phyloP scores from a whole-genome alignment of 139 green algal species.

The Chlamydomonas eustigma region DNA sequence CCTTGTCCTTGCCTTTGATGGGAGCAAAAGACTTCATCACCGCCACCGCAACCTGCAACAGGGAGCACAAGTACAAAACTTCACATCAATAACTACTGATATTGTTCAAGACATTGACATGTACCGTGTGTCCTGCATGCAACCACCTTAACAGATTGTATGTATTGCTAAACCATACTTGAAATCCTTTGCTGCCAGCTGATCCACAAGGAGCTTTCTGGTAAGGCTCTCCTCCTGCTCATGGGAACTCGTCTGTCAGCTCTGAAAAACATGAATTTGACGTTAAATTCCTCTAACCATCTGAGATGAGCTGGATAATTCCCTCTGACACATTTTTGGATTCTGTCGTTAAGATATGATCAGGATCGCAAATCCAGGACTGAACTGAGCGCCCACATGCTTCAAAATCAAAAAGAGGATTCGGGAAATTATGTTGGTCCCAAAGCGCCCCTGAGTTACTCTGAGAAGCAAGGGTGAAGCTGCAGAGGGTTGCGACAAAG shows the following conservation, averaged over 20 bases:
- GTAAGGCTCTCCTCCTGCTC: conserved; percentile 39
- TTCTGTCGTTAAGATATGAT: conserved; percentile 4
- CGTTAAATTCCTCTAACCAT: neutral
- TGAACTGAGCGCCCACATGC: neutral
- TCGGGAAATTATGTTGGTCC: neutral
- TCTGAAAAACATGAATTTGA: too few species aligned
- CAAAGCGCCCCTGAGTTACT: too few species aligned
- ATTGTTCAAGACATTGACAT: too few species aligned
- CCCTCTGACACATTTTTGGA: neutral
- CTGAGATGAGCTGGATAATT: neutral
- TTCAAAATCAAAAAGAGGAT: neutral
- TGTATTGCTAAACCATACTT: conserved; percentile 25
- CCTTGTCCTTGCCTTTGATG: neutral
- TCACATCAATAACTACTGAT: too few species aligned
- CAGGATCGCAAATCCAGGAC: neutral
- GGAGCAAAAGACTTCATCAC: neutral
- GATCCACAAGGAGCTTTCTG: conserved; percentile 7
- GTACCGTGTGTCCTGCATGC: too few species aligned
- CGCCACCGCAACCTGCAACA: neutral
- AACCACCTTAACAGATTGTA: too few species aligned
- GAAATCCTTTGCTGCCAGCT: conserved; percentile 10
- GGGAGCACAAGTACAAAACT: too few species aligned
- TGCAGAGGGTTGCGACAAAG: too few species aligned
- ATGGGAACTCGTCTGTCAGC: neutral
- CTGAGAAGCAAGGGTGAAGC: too few species aligned